These are phyloP conservation scores for Cenococcum geophilum DNA, from an alignment of 495 filamentous ascomycete genomes.

Conservation along the genomic window DNA sequence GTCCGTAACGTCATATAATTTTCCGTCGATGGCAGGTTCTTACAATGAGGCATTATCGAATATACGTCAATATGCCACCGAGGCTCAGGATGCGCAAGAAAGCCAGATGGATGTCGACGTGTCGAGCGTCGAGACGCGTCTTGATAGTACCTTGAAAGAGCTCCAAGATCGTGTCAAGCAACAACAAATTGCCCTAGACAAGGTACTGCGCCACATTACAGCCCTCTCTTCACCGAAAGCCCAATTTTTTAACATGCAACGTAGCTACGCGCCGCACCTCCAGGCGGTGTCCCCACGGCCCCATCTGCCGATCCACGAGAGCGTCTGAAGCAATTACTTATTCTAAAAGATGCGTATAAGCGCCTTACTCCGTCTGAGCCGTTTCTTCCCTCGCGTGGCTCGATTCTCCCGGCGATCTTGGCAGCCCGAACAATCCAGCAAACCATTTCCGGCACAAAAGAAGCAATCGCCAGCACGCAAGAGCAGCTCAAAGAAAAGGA, in stretches of 20 bases:
- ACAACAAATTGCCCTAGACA: constrained; percentile 56
- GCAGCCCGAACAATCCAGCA: constrained; percentile 59
- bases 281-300: constrained; percentile 24
- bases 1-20: neutral
- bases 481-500: constrained; percentile 49
- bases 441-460: constrained; percentile 57
- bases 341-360: constrained; percentile 60
- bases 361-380: constrained; percentile 54
- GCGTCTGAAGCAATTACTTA: constrained; percentile 49
- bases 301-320: constrained; percentile 41
- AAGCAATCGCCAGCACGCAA: constrained; percentile 51
- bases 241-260: neutral
- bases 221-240: too few relatives aligned
- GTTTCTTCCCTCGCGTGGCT: constrained; percentile 57
- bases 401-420: constrained; percentile 63
- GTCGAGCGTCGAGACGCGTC: constrained; percentile 39
- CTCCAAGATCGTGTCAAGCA: constrained; percentile 60
- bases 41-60: constrained; percentile 12
- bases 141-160: constrained; percentile 59
- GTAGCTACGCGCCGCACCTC: constrained; percentile 15
- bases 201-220: constrained; percentile 34
- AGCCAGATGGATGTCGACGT: constrained; percentile 28
- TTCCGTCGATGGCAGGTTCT: constrained; percentile 11
- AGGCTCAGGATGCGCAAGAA: constrained; percentile 17
- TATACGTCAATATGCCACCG: constrained; percentile 27